Evolutionary conservation across 2,329 filamentous ascomycete genomes (phyloP).

Genomic region (Colletotrichum viniferum): DNA sequence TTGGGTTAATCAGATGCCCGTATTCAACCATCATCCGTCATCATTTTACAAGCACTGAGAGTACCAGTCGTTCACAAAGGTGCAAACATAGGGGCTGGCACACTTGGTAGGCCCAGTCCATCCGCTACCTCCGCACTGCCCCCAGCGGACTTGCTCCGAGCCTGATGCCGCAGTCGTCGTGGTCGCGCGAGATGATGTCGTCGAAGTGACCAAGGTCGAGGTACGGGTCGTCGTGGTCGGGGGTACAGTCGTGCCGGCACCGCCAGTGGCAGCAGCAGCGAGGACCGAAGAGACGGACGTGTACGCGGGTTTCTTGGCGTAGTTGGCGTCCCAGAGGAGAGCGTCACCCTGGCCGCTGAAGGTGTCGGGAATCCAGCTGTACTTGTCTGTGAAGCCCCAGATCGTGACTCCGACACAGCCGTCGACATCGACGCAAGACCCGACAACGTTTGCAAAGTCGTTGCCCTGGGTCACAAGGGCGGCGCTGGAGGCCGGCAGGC

Average conservation of each 20-base stretch:
- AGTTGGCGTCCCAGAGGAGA: conserved; percentile 40
- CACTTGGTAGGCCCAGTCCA: conserved; percentile 25
- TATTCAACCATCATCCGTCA: not conserved
- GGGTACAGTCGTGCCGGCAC: not conserved
- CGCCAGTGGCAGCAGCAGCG: conserved; percentile 29
- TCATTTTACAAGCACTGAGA: conserved; percentile 23
- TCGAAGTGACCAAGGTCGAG: not conserved
- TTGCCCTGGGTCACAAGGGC: conserved; percentile 49
- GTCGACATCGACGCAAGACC: conserved; percentile 39
- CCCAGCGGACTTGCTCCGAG: conserved; percentile 18
- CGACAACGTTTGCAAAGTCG: conserved; percentile 47
- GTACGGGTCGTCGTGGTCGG: not conserved
- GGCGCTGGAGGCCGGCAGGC: conserved; percentile 46
- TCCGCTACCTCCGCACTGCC: conserved; percentile 24
- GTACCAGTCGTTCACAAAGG: conserved; percentile 24
- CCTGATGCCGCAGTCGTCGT: conserved; percentile 8
- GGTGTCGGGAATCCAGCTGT: conserved; percentile 40
- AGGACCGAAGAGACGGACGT: conserved; percentile 40
- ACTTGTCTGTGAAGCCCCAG: conserved; percentile 47
- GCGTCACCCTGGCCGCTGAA: conserved; percentile 45
- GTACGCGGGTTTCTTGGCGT: conserved; percentile 42
- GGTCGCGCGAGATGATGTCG: not conserved
- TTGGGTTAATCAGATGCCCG: not conserved
- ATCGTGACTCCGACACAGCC: conserved; percentile 48
- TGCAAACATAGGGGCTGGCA: conserved; percentile 19